Evolutionary conservation across 1,284 basidiomycete genomes (phyloP), one percentile per base, ranked within the genome.

Genomic region (Ustilago cynodontis): DNA sequence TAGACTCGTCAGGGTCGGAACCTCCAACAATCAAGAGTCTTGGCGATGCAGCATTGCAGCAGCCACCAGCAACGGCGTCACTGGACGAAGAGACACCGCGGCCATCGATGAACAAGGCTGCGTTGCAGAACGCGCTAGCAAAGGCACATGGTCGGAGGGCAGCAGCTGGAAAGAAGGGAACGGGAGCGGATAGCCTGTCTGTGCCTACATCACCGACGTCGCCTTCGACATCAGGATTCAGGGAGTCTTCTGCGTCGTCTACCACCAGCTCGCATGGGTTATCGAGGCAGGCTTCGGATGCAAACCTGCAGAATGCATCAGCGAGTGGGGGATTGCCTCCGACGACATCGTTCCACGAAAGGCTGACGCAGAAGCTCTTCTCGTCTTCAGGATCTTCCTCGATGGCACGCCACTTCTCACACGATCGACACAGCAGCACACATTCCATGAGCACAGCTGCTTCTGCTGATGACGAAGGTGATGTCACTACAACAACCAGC

Each of bases 11-110:
- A 1, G 50, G 43, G 1, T 77, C 68, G 0, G 66, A 69, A 9
- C 68, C 79, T 20, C 79, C 81, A 8, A 68, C 71, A 26, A 78
- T 82, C 60, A 75, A 68, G 33, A 73, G 74, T 20, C 61, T 78
- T 28, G 39, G 58, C n/a, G 65, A 71, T 59, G 58, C 71, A 13
- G n/a, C 64, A 43, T 20, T 49, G 33, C 50, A 51, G 22, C 52
- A 47, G 16, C 39, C 63, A 13, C 22, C 43, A 16, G 13, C 45
- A 20, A 24, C 65, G 6, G 20, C 39, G 1, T 39, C 35, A 2
- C 28, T 51, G 18, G 71, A 78, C 20, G 68, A 77, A 37, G 65
- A 71, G 52, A 78, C 76, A 13, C 76, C 76, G 3, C 53, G 76
- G 16, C 76, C 76, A 1, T 78, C 76, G 1, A 67, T 78, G 64